phyloP scores from a whole-genome alignment of 805 yeast genomes.

The Saccharomycopsis microspora region DNA sequence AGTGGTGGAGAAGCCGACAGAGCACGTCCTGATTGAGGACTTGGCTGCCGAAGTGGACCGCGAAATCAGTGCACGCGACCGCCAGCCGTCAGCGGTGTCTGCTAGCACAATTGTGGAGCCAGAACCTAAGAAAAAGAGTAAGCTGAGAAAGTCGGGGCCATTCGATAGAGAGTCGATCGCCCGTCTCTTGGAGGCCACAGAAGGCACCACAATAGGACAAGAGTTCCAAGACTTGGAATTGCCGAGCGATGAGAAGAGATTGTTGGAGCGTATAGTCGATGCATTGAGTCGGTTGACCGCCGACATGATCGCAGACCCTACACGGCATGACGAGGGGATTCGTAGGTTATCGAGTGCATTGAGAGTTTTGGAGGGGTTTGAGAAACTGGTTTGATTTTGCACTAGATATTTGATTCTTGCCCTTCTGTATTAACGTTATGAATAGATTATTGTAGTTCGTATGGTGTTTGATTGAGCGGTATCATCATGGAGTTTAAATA shows the following conservation, averaged over 20 bases:
- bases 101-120: background rate
- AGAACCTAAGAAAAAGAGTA: background rate
- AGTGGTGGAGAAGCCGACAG: background rate
- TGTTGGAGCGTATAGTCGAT: slow-evolving; percentile 79
- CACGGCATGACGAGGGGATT: slow-evolving; percentile 70
- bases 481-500: too few species aligned
- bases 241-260: slow-evolving; percentile 63
- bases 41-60: slow-evolving; percentile 6
- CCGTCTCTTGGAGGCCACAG: slow-evolving; percentile 41
- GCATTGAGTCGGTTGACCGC: slow-evolving; percentile 77
- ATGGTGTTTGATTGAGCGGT: too few species aligned
- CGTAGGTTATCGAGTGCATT: slow-evolving; percentile 72
- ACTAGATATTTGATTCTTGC: too few species aligned
- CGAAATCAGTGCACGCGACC: background rate
- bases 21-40: slow-evolving; percentile 1
- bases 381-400: background rate
- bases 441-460: too few species aligned
- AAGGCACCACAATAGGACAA: slow-evolving; percentile 51
- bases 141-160: slow-evolving; percentile 4
- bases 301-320: slow-evolving; percentile 81
- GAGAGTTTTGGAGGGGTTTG: slow-evolving; percentile 76
- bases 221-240: slow-evolving; percentile 67
- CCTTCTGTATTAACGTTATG: too few species aligned
- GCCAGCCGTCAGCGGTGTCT: background rate
- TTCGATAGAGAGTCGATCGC: slow-evolving; percentile 27